Evolutionary conservation across 2,329 filamentous ascomycete species (phyloP).

Genomic region (Cladosporium sp.): DNA sequence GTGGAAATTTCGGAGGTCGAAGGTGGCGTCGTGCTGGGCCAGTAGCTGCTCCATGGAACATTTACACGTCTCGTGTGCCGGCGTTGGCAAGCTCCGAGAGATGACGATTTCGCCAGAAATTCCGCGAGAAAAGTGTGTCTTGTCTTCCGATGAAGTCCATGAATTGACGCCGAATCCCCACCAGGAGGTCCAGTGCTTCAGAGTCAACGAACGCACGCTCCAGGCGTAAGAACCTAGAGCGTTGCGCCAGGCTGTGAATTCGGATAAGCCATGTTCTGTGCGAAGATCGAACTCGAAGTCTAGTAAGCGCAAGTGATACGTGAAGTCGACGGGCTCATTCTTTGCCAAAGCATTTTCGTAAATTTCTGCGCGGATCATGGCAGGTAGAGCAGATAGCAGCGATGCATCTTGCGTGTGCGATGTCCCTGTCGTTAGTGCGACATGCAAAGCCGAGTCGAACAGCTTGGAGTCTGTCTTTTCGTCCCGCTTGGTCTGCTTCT

Average conservation of each 20-base stretch:
- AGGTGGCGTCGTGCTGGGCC: not conserved
- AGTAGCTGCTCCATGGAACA: not conserved
- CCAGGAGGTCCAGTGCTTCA: slow-evolving; percentile 18
- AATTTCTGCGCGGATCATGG: not conserved
- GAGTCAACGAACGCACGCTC: not conserved
- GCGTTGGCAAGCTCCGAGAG: not conserved
- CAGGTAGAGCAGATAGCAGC: not conserved
- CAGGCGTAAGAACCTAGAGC: not conserved
- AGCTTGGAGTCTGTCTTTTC: not conserved
- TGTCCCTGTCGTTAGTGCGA: not conserved
- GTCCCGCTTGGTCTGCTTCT: not conserved
- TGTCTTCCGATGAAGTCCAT: not conserved
- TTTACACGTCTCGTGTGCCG: not conserved
- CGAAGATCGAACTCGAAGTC: slow-evolving; percentile 15
- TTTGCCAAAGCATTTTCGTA: not conserved
- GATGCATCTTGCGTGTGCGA: not conserved
- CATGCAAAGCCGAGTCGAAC: not conserved
- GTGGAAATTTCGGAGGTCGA: not conserved
- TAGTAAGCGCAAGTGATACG: not conserved
- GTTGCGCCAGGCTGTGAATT: not conserved
- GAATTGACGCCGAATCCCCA: slow-evolving; percentile 6
- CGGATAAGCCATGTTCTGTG: not conserved
- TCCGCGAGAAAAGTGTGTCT: slow-evolving; percentile 3
- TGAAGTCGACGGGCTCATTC: not conserved
- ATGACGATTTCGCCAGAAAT: not conserved